Percentiles rank a stretch among this genome's conserved stretches.
Conservation (phyloP, 495 filamentous ascomycete species). For the Margaritispora aquatica region DNA sequence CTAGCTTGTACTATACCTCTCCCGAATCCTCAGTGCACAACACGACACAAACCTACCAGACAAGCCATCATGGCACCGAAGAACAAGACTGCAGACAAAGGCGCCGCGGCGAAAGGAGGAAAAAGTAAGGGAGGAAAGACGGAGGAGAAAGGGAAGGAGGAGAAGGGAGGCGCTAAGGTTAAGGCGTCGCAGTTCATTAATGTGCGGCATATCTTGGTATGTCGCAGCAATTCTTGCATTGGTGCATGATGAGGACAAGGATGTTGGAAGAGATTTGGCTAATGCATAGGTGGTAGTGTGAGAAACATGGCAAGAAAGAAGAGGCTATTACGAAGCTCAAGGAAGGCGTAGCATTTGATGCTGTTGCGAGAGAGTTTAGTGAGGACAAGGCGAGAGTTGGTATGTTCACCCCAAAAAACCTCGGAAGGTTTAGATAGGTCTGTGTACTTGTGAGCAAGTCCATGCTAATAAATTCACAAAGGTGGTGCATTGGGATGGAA, state of each 20-base stretch:
- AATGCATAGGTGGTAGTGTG: no score
- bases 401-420: no score
- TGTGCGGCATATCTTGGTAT: constrained; percentile 80
- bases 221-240: not conserved
- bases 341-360: constrained; percentile 77
- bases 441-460: no score
- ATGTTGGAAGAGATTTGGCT: no score
- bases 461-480: constrained; percentile 2
- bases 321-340: constrained; percentile 74
- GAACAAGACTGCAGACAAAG: constrained; percentile 38
- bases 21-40: not conserved
- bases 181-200: constrained; percentile 79
- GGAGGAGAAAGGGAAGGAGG: constrained; percentile 42
- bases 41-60: not conserved
- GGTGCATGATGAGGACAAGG: constrained; percentile 7
- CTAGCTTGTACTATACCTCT: no score
- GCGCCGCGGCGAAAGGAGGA: constrained; percentile 31
- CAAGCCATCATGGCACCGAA: constrained; percentile 47
- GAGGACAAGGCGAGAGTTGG: constrained; percentile 86
- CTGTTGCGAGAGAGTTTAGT: constrained; percentile 78
- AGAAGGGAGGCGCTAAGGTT: constrained; percentile 38
- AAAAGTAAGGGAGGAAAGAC: constrained; percentile 45
- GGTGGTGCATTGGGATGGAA: constrained; percentile 85
- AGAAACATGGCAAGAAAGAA: constrained; percentile 84
- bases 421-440: no score